phyloP scores from a whole-genome alignment of 495 filamentous ascomycete genomes.

The Penicillium chermesinum region DNA sequence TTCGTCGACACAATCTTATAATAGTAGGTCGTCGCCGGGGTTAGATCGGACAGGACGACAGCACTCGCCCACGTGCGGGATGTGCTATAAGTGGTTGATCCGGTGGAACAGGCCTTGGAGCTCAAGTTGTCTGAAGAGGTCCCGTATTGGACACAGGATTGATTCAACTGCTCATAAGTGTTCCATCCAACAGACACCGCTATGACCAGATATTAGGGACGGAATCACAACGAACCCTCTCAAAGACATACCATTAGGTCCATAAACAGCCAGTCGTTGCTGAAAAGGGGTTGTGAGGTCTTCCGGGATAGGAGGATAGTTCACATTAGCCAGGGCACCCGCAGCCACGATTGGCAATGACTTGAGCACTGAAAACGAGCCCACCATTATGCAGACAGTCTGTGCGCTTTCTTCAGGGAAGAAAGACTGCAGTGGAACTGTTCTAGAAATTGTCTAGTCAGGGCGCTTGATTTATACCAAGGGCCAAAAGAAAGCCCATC shows the following conservation, averaged over 20 bases:
- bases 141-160: slow-evolving; percentile 45
- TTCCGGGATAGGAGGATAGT: slow-evolving; percentile 46
- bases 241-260: slow-evolving; percentile 43
- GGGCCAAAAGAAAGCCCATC: not conserved
- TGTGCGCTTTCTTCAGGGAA: not conserved
- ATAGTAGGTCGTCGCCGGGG: slow-evolving; percentile 47
- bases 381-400: slow-evolving; percentile 13
- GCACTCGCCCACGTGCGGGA: slow-evolving; percentile 50
- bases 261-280: slow-evolving; percentile 53
- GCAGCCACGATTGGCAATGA: slow-evolving; percentile 39
- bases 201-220: slow-evolving; percentile 12
- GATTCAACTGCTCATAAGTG: slow-evolving; percentile 36
- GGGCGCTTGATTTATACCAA: slow-evolving; percentile 5
- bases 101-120: slow-evolving; percentile 27
- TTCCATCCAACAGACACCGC: slow-evolving; percentile 56
- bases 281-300: slow-evolving; percentile 55
- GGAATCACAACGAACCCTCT: not conserved
- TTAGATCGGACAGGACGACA: slow-evolving; percentile 36
- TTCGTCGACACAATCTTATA: slow-evolving; percentile 54
- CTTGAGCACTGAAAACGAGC: slow-evolving; percentile 11
- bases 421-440: too few species aligned
- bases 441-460: not conserved
- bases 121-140: slow-evolving; percentile 24
- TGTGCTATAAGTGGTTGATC: slow-evolving; percentile 43
- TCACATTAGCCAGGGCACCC: slow-evolving; percentile 35